These are phyloP conservation scores for Pythium utonaiense DNA, from an alignment of 352 stramenopile species.

Conservation along the genomic window DNA sequence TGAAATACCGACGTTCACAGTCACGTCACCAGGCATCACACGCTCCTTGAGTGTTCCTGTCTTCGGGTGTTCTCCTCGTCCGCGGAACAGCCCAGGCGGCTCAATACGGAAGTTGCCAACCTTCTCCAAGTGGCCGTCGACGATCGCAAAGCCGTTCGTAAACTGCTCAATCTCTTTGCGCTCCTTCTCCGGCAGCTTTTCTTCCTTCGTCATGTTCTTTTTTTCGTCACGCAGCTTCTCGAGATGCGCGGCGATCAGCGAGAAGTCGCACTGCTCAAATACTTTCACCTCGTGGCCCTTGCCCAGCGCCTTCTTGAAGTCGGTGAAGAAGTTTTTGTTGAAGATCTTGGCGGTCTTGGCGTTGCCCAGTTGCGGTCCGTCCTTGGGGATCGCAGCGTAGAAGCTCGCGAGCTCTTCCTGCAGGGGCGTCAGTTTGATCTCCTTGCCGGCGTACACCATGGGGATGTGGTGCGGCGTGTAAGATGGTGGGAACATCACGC, in stretches of 20 bases:
- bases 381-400: slow-evolving; percentile 94
- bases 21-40: slow-evolving; percentile 95
- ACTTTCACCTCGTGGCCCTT: slow-evolving; percentile 92
- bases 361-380: slow-evolving; percentile 97
- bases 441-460: slow-evolving; percentile 92
- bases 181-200: slow-evolving; percentile 87
- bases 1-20: slow-evolving; percentile 95
- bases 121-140: slow-evolving; percentile 98
- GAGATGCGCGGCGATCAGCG: slow-evolving; percentile 90
- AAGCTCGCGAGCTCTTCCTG: slow-evolving; percentile 96
- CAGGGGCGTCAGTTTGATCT: slow-evolving; percentile 91
- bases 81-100: slow-evolving; percentile 97
- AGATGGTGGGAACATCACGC: slow-evolving; percentile 95
- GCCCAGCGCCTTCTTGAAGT: slow-evolving; percentile 90
- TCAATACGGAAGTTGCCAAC: slow-evolving; percentile 97
- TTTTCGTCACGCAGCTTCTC: slow-evolving; percentile 91
- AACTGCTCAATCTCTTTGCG: slow-evolving; percentile 91
- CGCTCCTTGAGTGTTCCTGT: slow-evolving; percentile 98
- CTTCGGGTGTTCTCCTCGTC: slow-evolving; percentile 98
- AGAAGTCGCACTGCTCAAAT: slow-evolving; percentile 98
- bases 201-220: slow-evolving; percentile 96
- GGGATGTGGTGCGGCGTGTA: slow-evolving; percentile 96
- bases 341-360: slow-evolving; percentile 97
- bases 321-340: slow-evolving; percentile 99
- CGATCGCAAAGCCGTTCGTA: slow-evolving; percentile 94